Evolutionary conservation across 208 protist species (phyloP).

Genomic region (Leishmania lainsoni): DNA sequence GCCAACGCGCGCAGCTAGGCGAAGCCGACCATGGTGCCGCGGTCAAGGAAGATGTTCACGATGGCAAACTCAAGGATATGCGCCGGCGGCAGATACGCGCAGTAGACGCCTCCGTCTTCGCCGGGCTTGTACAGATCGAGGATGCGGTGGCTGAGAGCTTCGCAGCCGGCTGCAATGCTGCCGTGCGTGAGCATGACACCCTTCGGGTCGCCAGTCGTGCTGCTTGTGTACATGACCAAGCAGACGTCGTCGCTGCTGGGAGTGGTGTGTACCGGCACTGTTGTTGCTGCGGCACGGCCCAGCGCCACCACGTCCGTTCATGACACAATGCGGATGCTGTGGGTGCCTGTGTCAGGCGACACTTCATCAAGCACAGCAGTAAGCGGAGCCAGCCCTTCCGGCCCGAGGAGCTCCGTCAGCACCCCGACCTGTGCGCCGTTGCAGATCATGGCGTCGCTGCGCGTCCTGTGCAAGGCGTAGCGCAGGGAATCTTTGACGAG

Average conservation of each 20-base stretch:
- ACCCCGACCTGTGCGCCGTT: constrained; percentile 52
- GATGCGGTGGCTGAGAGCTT: not conserved
- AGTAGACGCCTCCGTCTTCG: constrained; percentile 38
- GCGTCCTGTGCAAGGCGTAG: constrained; percentile 58
- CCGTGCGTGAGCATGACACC: constrained; percentile 87
- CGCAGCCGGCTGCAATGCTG: constrained; percentile 47
- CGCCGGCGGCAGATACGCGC: constrained; percentile 91
- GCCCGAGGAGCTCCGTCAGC: constrained; percentile 46
- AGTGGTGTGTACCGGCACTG: constrained; percentile 69
- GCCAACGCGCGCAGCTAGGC: constrained; percentile 78
- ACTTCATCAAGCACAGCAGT: constrained; percentile 60
- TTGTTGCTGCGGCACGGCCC: constrained; percentile 28
- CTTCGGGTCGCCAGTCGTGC: constrained; percentile 91
- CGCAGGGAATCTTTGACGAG: constrained; percentile 67
- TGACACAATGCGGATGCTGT: constrained; percentile 35
- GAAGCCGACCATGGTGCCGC: constrained; percentile 50
- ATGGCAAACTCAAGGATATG: constrained; percentile 93
- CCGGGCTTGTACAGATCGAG: not conserved
- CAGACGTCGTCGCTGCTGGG: constrained; percentile 20
- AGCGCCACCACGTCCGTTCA: constrained; percentile 55
- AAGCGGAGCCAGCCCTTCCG: constrained; percentile 28
- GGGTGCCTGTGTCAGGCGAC: constrained; percentile 24
- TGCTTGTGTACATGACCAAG: constrained; percentile 78
- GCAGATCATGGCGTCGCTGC: constrained; percentile 58
- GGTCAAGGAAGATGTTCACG: constrained; percentile 66